phyloP scores from a whole-genome alignment of 1,284 basidiomycete species.

The Sanghuangporus baumii region DNA sequence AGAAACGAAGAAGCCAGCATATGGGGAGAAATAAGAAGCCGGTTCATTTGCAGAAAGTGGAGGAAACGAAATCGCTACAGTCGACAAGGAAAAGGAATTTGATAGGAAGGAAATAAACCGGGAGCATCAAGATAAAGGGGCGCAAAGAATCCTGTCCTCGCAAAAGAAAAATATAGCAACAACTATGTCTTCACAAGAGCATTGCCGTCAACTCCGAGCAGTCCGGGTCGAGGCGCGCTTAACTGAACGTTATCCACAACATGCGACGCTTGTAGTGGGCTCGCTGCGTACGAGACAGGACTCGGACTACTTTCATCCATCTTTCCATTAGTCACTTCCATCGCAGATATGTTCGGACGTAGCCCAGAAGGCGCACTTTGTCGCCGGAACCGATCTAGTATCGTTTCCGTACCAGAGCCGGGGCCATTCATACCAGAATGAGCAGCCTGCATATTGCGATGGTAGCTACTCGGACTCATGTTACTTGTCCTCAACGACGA shows the following conservation, averaged over 20 bases:
- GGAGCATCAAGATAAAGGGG: not conserved
- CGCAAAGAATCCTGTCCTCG: not conserved
- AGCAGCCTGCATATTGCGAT: slow-evolving; percentile 5
- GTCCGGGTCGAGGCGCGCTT: not conserved
- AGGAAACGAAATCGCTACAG: not conserved
- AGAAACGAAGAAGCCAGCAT: not conserved
- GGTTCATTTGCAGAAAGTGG: not conserved
- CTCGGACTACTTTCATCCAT: slow-evolving; percentile 5
- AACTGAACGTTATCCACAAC: not conserved
- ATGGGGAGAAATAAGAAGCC: not conserved
- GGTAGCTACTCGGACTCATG: slow-evolving; percentile 1
- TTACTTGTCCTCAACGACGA: not conserved
- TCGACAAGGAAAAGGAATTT: not conserved
- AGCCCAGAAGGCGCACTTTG: slow-evolving; percentile 14
- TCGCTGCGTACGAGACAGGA: slow-evolving; percentile 3
- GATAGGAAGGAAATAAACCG: not conserved
- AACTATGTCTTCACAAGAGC: not conserved
- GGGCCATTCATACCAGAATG: not conserved
- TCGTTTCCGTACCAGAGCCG: not conserved
- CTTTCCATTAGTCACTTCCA: not conserved
- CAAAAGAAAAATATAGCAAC: not conserved
- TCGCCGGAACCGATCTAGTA: slow-evolving; percentile 12
- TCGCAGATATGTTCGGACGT: slow-evolving; percentile 2
- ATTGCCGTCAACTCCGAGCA: not conserved
- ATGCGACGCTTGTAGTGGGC: slow-evolving; percentile 1